Evolutionary conservation across 2,329 filamentous ascomycete species (phyloP).

Genomic region (Fusarium bactridioides): DNA sequence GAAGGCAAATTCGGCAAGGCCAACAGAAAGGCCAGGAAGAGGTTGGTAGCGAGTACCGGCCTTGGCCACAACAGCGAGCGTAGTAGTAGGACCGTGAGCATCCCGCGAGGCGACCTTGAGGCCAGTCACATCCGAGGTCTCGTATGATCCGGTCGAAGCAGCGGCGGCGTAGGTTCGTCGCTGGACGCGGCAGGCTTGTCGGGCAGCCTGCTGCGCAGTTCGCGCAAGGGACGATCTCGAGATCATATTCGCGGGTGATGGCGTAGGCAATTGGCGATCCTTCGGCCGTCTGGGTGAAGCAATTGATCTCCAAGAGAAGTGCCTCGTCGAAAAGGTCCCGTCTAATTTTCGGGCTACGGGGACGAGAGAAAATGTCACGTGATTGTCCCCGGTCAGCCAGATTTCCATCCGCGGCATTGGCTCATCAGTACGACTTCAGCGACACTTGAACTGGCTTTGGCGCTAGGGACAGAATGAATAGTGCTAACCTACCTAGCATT

Average conservation of each 20-base stretch:
- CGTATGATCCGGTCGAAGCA: slow-evolving; percentile 78
- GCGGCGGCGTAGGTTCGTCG: slow-evolving; percentile 67
- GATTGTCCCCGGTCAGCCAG: slow-evolving; percentile 42
- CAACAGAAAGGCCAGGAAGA: slow-evolving; percentile 86
- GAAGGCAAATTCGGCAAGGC: slow-evolving; percentile 95
- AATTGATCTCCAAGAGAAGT: slow-evolving; percentile 53
- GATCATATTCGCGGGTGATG: slow-evolving; percentile 67
- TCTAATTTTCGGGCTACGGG: slow-evolving; percentile 54
- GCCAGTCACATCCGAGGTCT: slow-evolving; percentile 84
- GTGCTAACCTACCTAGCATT: background rate
- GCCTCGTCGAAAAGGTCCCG: slow-evolving; percentile 54
- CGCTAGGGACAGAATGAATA: slow-evolving; percentile 29
- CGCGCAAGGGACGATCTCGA: slow-evolving; percentile 67
- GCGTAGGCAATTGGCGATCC: slow-evolving; percentile 64
- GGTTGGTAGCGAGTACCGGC: slow-evolving; percentile 94
- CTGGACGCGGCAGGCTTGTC: slow-evolving; percentile 65
- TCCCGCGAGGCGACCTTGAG: slow-evolving; percentile 95
- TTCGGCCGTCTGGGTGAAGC: slow-evolving; percentile 51
- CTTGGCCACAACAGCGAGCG: slow-evolving; percentile 90
- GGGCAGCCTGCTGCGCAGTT: slow-evolving; percentile 65
- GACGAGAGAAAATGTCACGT: slow-evolving; percentile 46
- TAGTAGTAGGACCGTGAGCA: slow-evolving; percentile 85
- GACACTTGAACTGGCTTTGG: slow-evolving; percentile 9
- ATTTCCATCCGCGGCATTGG: slow-evolving; percentile 42
- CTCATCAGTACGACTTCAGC: slow-evolving; percentile 27